phyloP scores from a whole-genome alignment of 306 rosid genomes.

The Prunus campanulata region DNA sequence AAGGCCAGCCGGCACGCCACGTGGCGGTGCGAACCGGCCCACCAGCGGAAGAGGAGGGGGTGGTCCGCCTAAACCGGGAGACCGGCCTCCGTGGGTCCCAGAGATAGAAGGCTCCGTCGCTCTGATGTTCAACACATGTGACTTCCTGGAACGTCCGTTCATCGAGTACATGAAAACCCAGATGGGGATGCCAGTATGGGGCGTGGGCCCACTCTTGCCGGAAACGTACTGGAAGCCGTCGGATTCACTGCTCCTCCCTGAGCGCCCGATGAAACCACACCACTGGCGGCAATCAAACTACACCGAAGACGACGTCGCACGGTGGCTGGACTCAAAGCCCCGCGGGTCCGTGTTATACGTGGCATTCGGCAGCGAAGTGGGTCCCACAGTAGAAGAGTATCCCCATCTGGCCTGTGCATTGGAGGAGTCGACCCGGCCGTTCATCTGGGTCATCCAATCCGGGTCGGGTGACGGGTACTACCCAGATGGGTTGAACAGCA shows the following conservation, averaged over 20 bases:
- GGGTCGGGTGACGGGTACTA: conserved; percentile 1
- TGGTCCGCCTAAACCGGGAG: conserved; percentile 21
- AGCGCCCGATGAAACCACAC: conserved; percentile 3
- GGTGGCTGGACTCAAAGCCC: conserved; percentile 11
- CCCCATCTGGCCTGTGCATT: conserved; percentile 10
- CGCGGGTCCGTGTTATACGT: conserved; percentile 11
- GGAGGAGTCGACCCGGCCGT: conserved; percentile 15
- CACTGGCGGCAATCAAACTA: background rate
- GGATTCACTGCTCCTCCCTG: background rate
- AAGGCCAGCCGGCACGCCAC: conserved; percentile 5
- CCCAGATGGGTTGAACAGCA: conserved; percentile 11
- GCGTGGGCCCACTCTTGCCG: conserved; percentile 16
- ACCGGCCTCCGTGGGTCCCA: conserved; percentile 23
- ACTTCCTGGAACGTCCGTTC: conserved; percentile 15
- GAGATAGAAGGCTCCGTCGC: conserved; percentile 17
- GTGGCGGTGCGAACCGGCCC: background rate
- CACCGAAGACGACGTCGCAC: conserved; percentile 5
- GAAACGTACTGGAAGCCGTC: conserved; percentile 5
- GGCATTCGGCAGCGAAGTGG: conserved; percentile 24
- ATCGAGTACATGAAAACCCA: conserved; percentile 13
- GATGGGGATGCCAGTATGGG: conserved; percentile 14
- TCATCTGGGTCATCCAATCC: conserved; percentile 19
- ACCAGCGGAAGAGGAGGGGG: background rate
- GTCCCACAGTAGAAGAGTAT: conserved; percentile 11
- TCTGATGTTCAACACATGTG: conserved; percentile 27